These are phyloP conservation scores for Candida hungchunana DNA, from an alignment of 805 yeast species.

Conservation along the genomic window DNA sequence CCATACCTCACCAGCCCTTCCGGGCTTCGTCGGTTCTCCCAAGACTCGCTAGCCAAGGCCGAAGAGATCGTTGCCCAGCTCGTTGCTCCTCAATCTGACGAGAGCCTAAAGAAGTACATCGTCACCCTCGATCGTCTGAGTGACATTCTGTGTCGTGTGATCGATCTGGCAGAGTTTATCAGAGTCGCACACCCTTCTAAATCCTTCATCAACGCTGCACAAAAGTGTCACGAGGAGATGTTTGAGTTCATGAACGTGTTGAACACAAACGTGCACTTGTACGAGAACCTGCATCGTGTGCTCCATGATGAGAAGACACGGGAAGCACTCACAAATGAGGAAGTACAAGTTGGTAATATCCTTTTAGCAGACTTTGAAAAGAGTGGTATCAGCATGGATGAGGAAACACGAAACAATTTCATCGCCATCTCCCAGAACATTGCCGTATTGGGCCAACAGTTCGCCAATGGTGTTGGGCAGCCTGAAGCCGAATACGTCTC, in stretches of 20 bases:
- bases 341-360: conserved; percentile 74
- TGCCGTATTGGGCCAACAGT: conserved; percentile 75
- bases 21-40: conserved; percentile 67
- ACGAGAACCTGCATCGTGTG: conserved; percentile 48
- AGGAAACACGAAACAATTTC: conserved; percentile 59
- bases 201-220: conserved; percentile 73
- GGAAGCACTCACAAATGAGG: conserved; percentile 58
- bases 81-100: conserved; percentile 38
- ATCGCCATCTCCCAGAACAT: conserved; percentile 77
- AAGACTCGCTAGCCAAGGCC: conserved; percentile 61
- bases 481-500: conserved; percentile 16
- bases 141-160: conserved; percentile 85
- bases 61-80: conserved; percentile 56
- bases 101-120: conserved; percentile 49
- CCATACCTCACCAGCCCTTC: conserved; percentile 63
- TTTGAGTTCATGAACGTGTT: conserved; percentile 91
- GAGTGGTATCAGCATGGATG: conserved; percentile 80
- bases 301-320: conserved; percentile 34
- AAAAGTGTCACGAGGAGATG: conserved; percentile 80
- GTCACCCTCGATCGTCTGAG: conserved; percentile 75
- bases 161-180: conserved; percentile 90
- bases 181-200: conserved; percentile 81
- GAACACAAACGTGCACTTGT: conserved; percentile 77
- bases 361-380: conserved; percentile 81
- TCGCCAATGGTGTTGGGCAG: conserved; percentile 34